Evolutionary conservation across 1,139 yeast genomes (phyloP).

Genomic region (Magnusiomyces ingens): DNA sequence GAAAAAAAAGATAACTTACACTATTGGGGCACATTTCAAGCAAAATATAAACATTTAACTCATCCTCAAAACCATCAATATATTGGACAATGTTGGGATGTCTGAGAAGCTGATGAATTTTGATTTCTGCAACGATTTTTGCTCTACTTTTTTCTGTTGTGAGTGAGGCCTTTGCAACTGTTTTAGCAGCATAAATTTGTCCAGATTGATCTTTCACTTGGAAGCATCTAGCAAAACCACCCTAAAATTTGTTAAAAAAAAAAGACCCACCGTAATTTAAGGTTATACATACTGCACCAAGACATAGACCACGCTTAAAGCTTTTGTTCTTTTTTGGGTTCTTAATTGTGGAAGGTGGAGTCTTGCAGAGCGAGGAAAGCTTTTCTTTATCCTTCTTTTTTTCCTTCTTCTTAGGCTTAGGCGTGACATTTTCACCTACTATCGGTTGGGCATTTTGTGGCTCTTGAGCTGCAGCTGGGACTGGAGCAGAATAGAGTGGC

Average conservation of each 20-base stretch:
- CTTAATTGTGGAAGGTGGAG: conserved; percentile 89
- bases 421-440: neutral
- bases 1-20: conserved; percentile 10
- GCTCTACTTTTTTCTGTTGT: conserved; percentile 87
- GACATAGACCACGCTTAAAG: conserved; percentile 80
- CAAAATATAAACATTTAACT: conserved; percentile 82
- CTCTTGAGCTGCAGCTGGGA: too few relatives aligned
- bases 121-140: conserved; percentile 80
- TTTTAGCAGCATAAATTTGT: conserved; percentile 88
- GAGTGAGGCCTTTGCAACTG: conserved; percentile 93
- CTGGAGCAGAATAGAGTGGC: too few relatives aligned
- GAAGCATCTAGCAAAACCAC: conserved; percentile 98
- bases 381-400: conserved; percentile 74
- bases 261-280: neutral
- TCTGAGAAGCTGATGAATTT: conserved; percentile 83
- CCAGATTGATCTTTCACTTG: conserved; percentile 85
- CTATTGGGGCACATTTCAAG: conserved; percentile 82
- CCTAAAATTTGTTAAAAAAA: conserved; percentile 32
- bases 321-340: conserved; percentile 74
- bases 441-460: too few relatives aligned
- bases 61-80: conserved; percentile 93
- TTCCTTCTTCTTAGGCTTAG: conserved; percentile 11
- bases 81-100: conserved; percentile 90
- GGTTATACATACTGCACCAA: conserved; percentile 58
- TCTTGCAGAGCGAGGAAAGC: conserved; percentile 79